These are phyloP conservation scores for Psidium guajava DNA, from an alignment of 345 rosid species.

Conservation along the genomic window DNA sequence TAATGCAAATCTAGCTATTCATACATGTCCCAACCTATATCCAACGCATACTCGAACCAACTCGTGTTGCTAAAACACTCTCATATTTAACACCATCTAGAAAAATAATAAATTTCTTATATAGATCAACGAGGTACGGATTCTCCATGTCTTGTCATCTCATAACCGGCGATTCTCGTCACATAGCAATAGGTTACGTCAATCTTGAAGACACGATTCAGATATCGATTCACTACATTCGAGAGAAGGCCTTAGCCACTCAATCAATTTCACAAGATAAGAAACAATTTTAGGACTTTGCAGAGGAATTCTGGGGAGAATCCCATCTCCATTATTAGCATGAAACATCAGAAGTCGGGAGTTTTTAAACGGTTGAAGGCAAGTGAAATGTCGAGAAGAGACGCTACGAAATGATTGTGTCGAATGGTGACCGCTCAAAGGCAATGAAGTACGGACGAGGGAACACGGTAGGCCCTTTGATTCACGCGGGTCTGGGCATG, in stretches of 20 bases:
- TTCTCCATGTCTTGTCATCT: accelerated
- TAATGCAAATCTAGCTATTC: too few species aligned
- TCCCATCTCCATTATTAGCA: neutral
- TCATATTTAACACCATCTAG: too few species aligned
- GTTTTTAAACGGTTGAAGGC: too few species aligned
- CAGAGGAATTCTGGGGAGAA: accelerated
- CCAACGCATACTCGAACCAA: too few species aligned
- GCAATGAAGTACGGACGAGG: neutral
- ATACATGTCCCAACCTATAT: too few species aligned
- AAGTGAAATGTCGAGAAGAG: neutral
- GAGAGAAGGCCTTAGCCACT: neutral
- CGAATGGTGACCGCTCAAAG: too few species aligned
- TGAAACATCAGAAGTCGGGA: accelerated
- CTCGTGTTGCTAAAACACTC: too few species aligned
- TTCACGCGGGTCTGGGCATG: neutral
- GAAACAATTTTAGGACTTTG: too few species aligned
- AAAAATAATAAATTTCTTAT: too few species aligned
- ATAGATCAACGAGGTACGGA: neutral
- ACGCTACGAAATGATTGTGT: neutral
- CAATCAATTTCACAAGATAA: neutral
- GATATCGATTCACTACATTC: neutral
- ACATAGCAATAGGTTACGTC: accelerated
- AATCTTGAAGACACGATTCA: neutral
- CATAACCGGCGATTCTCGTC: neutral
- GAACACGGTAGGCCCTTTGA: neutral